Evolutionary conservation across 192 early-diverging fungal genomes (phyloP).

Genomic region (Mortierella alpina): DNA sequence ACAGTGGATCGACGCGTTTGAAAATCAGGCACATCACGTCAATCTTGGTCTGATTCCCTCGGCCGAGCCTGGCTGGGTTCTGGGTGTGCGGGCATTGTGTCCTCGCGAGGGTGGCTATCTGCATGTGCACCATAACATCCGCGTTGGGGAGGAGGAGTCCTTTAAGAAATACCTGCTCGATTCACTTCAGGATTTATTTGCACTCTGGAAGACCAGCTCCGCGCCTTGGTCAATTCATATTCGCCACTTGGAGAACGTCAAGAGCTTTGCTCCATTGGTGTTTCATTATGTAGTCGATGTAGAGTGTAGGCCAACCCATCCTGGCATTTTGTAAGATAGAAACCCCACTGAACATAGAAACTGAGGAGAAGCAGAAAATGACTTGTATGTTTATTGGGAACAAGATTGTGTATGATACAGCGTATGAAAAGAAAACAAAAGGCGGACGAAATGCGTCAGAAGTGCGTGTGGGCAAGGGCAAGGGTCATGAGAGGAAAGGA

Average conservation of each 20-base stretch:
- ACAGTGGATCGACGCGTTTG: constrained; percentile 42
- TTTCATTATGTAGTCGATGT: constrained; percentile 55
- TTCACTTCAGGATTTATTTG: constrained; percentile 22
- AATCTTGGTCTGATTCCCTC: constrained; percentile 56
- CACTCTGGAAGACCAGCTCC: constrained; percentile 8
- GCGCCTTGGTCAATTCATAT: constrained; percentile 27
- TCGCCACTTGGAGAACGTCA: constrained; percentile 47
- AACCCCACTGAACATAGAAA: neutral
- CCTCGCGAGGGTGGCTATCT: constrained; percentile 45
- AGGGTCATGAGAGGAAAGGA: neutral
- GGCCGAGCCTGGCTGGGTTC: constrained; percentile 51
- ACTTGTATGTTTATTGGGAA: neutral
- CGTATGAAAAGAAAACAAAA: neutral
- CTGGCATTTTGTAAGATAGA: neutral
- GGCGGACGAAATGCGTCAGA: neutral
- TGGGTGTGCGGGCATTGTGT: constrained; percentile 42
- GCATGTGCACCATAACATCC: constrained; percentile 52
- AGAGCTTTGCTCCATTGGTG: constrained; percentile 54
- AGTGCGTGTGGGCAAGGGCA: neutral
- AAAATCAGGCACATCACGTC: constrained; percentile 52
- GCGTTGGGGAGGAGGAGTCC: constrained; percentile 35
- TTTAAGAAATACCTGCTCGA: constrained; percentile 30
- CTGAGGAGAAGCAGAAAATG: neutral
- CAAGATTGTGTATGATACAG: too few relatives aligned
- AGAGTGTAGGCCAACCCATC: constrained; percentile 30